A percentile compares a stretch with the other conserved stretches of the same genome.
These are phyloP conservation scores for Apiospora pterosperma DNA, from an alignment of 2,329 filamentous ascomycete genomes.

Conservation along the genomic window DNA sequence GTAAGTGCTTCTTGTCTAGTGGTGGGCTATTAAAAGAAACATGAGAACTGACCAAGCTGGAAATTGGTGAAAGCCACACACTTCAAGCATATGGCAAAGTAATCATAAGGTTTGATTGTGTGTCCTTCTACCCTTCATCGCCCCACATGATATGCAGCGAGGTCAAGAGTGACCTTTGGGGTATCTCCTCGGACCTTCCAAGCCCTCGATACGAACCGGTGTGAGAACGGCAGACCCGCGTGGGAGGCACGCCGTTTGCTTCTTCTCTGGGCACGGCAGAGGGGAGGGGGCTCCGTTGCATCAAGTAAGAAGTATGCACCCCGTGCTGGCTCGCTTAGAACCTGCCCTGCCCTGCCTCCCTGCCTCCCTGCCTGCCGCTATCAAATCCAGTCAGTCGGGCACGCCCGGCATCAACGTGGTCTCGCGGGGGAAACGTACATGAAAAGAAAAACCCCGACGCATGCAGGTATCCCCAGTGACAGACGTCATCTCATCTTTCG, in stretches of 20 bases:
- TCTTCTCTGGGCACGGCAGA: background rate
- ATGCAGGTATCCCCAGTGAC: background rate
- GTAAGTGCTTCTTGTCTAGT: background rate
- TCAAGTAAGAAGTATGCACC: background rate
- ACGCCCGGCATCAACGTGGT: background rate
- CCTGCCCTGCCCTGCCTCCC: no score
- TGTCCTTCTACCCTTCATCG: background rate
- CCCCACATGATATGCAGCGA: background rate
- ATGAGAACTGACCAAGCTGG: background rate
- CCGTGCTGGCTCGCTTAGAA: background rate
- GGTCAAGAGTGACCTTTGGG: background rate
- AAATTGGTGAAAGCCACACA: background rate
- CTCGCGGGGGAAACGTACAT: background rate
- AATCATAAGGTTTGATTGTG: background rate
- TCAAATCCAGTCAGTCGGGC: background rate
- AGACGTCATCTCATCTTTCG: background rate
- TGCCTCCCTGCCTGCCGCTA: background rate
- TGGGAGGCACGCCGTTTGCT: background rate
- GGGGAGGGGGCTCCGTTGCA: background rate
- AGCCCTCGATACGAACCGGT: background rate
- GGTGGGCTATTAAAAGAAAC: background rate
- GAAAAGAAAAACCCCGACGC: background rate
- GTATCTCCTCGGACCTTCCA: background rate
- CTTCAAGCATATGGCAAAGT: background rate
- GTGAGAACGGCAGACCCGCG: background rate